A percentile compares a stretch with the other conserved stretches of the same genome.
Evolutionary conservation across 768 basidiomycete genomes (phyloP).

Genomic region (Boletus patriciae): DNA sequence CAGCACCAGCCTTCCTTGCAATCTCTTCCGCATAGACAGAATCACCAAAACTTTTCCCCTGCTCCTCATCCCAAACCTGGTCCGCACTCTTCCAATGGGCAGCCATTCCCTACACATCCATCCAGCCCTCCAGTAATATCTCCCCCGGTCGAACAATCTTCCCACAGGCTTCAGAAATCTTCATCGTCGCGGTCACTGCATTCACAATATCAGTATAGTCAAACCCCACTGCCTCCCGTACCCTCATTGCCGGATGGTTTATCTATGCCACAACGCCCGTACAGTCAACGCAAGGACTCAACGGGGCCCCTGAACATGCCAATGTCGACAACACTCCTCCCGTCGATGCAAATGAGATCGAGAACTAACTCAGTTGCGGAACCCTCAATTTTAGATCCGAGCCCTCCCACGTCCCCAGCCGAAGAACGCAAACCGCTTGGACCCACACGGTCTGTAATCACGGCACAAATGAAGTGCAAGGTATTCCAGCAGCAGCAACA

Average conservation of each 20-base stretch:
- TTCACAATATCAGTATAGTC: slow-evolving; percentile 49
- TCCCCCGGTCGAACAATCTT: slow-evolving; percentile 49
- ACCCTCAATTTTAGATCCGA: slow-evolving; percentile 62
- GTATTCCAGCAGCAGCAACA: slow-evolving; percentile 95
- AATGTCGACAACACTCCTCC: slow-evolving; percentile 53
- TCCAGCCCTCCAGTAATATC: slow-evolving; percentile 8
- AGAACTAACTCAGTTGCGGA: slow-evolving; percentile 52
- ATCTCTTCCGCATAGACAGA: slow-evolving; percentile 11
- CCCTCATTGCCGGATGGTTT: slow-evolving; percentile 39
- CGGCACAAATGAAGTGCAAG: slow-evolving; percentile 97
- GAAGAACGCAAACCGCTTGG: slow-evolving; percentile 55
- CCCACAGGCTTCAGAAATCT: slow-evolving; percentile 46
- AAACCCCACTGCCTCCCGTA: slow-evolving; percentile 35
- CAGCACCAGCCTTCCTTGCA: slow-evolving; percentile 21
- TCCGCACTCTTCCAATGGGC: slow-evolving; percentile 11
- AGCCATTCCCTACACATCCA: slow-evolving; percentile 11
- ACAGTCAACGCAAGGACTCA: slow-evolving; percentile 23
- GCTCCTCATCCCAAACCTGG: slow-evolving; percentile 19
- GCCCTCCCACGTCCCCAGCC: slow-evolving; percentile 83
- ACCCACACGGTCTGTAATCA: slow-evolving; percentile 73
- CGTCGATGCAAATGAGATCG: slow-evolving; percentile 58
- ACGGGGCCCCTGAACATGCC: slow-evolving; percentile 34
- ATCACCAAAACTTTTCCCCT: slow-evolving; percentile 11
- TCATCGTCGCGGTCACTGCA: slow-evolving; percentile 60
- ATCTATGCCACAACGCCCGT: slow-evolving; percentile 30